These are phyloP conservation scores for Rhodotorula sp. DNA, from an alignment of 1,284 basidiomycete genomes.

Conservation along the genomic window DNA sequence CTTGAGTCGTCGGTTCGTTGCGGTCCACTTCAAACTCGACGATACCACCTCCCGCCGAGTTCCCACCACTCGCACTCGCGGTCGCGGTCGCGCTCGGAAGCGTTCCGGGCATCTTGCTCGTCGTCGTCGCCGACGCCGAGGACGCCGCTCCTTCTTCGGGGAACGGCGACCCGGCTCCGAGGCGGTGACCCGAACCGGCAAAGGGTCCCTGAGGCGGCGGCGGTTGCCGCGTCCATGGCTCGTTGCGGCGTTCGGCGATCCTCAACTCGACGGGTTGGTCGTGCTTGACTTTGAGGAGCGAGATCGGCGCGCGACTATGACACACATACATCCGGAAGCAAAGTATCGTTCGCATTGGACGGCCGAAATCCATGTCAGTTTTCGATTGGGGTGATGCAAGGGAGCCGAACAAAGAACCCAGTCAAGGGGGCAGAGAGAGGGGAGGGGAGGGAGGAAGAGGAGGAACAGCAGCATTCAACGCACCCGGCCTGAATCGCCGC, in stretches of 20 bases:
- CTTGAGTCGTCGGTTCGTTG: slow-evolving; percentile 74
- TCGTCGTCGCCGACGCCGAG: not conserved
- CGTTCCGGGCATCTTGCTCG: slow-evolving; percentile 50
- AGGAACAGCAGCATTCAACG: no score
- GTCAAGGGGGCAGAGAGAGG: not conserved
- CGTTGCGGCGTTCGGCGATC: slow-evolving; percentile 69
- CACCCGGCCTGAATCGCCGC: slow-evolving; percentile 78
- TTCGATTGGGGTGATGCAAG: no score
- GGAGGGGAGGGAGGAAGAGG: no score
- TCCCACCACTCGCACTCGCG: not conserved
- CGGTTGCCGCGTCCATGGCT: slow-evolving; percentile 66
- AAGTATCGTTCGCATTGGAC: no score
- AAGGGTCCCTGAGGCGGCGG: slow-evolving; percentile 59
- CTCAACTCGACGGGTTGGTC: slow-evolving; percentile 85
- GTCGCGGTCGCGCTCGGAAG: slow-evolving; percentile 52
- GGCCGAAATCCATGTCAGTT: no score
- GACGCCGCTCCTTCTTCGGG: slow-evolving; percentile 46
- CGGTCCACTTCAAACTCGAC: slow-evolving; percentile 73
- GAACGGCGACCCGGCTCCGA: slow-evolving; percentile 61
- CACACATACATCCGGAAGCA: no score
- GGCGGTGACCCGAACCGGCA: slow-evolving; percentile 73
- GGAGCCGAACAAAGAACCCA: no score
- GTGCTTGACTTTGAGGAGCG: slow-evolving; percentile 69
- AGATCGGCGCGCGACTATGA: slow-evolving; percentile 76
- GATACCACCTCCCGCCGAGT: slow-evolving; percentile 35